A percentile compares a stretch with the other conserved stretches of the same genome.
Conservation (phyloP, 257 asterid genomes). For the Fraxinus pennsylvanica region DNA sequence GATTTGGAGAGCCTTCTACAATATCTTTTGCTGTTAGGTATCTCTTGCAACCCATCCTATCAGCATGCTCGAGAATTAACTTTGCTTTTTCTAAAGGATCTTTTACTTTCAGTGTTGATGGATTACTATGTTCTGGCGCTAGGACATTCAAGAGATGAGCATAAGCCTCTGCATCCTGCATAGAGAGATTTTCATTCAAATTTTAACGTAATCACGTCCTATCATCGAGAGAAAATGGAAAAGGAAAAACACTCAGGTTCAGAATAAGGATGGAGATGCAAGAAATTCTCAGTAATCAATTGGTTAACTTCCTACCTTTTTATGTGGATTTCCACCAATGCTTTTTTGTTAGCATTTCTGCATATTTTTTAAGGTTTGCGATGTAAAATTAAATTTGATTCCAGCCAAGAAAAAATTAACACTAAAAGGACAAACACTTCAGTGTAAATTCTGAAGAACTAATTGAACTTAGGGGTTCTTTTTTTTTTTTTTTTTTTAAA, state of each 20-base stretch:
- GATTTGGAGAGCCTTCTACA: conserved; percentile 94
- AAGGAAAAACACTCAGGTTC: background rate
- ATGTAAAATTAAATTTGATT: background rate
- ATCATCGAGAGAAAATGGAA: background rate
- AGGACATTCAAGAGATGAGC: conserved; percentile 83
- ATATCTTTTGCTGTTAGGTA: conserved; percentile 95
- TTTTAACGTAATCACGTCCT: background rate
- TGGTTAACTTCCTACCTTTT: background rate
- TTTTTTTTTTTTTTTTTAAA: background rate
- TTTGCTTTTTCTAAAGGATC: conserved; percentile 81
- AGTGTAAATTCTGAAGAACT: conserved; percentile 5
- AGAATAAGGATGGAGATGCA: background rate
- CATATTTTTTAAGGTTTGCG: background rate
- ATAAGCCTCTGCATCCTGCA: conserved; percentile 96
- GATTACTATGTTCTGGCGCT: conserved; percentile 86
- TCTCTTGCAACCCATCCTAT: conserved; percentile 96
- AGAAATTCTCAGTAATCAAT: background rate
- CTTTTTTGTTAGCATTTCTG: background rate
- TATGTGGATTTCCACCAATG: background rate
- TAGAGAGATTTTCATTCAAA: conserved; percentile 24
- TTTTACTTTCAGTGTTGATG: conserved; percentile 62
- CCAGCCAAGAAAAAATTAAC: background rate
- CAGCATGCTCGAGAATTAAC: conserved; percentile 94
- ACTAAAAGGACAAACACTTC: background rate
- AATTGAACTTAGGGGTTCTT: background rate